Percentiles rank a stretch among this genome's conserved stretches.
These are phyloP conservation scores for Cladosporium oxysporum DNA, from an alignment of 2,329 filamentous ascomycete genomes.

Conservation along the genomic window DNA sequence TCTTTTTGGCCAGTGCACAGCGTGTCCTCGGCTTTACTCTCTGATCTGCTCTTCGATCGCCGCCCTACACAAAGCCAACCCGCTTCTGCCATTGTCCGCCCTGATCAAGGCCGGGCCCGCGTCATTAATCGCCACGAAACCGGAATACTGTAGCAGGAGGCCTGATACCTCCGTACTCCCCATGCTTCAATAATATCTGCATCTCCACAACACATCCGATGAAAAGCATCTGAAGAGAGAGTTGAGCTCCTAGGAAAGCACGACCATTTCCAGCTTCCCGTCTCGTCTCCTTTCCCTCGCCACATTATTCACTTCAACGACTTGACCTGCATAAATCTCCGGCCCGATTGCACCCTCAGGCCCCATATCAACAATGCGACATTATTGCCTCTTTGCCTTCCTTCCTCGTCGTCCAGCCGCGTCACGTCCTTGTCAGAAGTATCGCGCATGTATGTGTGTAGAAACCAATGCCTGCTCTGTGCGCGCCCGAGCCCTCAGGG, in stretches of 20 bases:
- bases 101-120: neutral
- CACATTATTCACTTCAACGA: neutral
- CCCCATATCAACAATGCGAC: neutral
- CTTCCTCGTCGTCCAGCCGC: constrained; percentile 13
- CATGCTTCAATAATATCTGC: neutral
- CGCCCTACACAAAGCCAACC: neutral
- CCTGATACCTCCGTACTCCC: neutral
- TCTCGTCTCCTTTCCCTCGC: neutral
- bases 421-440: constrained; percentile 9
- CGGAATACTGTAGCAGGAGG: neutral
- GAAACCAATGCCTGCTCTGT: constrained; percentile 5
- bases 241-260: neutral
- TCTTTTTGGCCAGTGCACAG: neutral
- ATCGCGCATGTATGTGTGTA: neutral
- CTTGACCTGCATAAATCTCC: constrained; percentile 15
- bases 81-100: neutral
- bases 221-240: too few relatives aligned
- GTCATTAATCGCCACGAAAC: neutral
- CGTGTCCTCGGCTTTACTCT: neutral
- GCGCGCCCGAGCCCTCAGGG: neutral
- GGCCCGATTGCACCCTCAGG: constrained; percentile 1
- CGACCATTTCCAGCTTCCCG: neutral
- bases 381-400: constrained; percentile 11
- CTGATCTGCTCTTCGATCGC: neutral
- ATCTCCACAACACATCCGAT: neutral